Conservation (phyloP, 768 basidiomycete genomes). For the Termitomyces bulborhizus region DNA sequence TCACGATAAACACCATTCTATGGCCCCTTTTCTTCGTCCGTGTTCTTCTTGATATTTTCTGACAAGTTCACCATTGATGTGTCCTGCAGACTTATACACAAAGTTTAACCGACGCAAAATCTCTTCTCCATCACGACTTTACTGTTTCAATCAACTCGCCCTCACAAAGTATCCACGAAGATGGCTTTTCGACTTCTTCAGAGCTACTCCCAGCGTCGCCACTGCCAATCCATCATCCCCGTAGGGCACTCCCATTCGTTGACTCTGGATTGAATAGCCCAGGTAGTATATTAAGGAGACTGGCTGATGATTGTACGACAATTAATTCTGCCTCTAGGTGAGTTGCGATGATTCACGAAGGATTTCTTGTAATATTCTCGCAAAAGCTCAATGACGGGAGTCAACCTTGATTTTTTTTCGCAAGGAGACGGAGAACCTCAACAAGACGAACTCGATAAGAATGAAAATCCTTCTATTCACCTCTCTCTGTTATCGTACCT, state of each 20-base stretch:
- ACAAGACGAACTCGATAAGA: not conserved
- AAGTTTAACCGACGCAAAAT: not conserved
- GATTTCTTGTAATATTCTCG: not conserved
- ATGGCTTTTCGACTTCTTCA: not conserved
- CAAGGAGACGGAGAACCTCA: not conserved
- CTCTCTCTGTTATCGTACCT: conserved; percentile 83
- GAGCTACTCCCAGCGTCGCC: not conserved
- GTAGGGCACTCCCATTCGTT: not conserved
- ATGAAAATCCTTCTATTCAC: conserved; percentile 22
- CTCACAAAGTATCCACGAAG: not conserved
- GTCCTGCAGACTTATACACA: not conserved
- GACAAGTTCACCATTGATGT: not conserved
- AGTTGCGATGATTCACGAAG: not conserved
- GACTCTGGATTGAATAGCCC: not conserved
- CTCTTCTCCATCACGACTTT: not conserved
- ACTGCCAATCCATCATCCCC: not conserved
- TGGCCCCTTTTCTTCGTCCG: not conserved
- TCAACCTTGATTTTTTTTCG: not conserved
- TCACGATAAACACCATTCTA: not conserved
- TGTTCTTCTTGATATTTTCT: not conserved
- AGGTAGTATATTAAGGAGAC: not conserved
- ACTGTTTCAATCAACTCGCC: not conserved
- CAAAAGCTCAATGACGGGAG: not conserved
- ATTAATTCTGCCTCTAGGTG: not conserved
- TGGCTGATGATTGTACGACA: not conserved